These are phyloP conservation scores for Aspergillus aculeatus DNA, from an alignment of 2,329 filamentous ascomycete species.

Conservation along the genomic window DNA sequence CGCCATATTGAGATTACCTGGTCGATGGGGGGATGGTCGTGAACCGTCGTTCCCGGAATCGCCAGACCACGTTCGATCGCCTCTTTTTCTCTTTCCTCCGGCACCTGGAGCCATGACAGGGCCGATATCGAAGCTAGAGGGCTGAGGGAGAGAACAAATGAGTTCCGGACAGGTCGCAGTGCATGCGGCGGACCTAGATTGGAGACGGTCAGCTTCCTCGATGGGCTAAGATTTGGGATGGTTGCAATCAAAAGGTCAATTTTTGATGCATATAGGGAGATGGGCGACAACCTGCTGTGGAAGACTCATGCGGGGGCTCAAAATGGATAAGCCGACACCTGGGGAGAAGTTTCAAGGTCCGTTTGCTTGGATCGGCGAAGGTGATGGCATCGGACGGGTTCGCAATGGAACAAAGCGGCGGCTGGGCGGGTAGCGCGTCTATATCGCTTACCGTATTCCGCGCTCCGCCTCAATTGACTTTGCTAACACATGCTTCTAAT, in stretches of 20 bases:
- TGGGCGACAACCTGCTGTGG: slow-evolving; percentile 13
- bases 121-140: slow-evolving; percentile 24
- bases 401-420: slow-evolving; percentile 8
- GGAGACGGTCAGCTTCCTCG: slow-evolving; percentile 13
- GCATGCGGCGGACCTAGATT: slow-evolving; percentile 30
- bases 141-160: slow-evolving; percentile 28
- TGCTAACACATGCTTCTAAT: not conserved
- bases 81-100: slow-evolving; percentile 57
- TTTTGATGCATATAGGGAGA: not conserved
- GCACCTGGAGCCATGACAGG: slow-evolving; percentile 52
- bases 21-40: slow-evolving; percentile 49
- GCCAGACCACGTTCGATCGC: slow-evolving; percentile 45
- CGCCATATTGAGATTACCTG: slow-evolving; percentile 51
- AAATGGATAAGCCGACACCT: slow-evolving; percentile 7
- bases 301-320: slow-evolving; percentile 16
- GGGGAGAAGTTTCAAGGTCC: slow-evolving; percentile 3
- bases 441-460: not conserved
- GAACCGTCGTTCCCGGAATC: slow-evolving; percentile 42
- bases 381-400: slow-evolving; percentile 1
- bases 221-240: not conserved
- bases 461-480: not conserved
- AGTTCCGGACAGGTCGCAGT: slow-evolving; percentile 29
- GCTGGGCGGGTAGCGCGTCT: not conserved
- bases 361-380: slow-evolving; percentile 9
- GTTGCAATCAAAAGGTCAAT: not conserved